Evolutionary conservation across 2,329 filamentous ascomycete species (phyloP).

Genomic region (Nothophoma quercina): DNA sequence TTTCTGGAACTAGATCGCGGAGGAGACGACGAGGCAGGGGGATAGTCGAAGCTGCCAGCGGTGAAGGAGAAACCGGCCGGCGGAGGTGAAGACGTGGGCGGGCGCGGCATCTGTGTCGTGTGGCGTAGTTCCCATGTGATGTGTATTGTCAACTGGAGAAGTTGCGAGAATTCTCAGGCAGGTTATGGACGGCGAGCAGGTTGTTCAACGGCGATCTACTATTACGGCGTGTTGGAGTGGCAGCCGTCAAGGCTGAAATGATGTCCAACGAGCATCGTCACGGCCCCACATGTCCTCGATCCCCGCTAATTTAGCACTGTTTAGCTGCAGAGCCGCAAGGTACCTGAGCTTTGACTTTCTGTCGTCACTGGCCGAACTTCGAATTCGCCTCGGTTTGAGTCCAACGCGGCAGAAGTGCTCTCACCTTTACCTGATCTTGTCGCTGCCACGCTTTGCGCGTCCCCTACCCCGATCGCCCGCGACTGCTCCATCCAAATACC

Average conservation of each 20-base stretch:
- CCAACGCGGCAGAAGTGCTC: background rate
- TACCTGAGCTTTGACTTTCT: conserved; percentile 7
- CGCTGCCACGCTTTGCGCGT: background rate
- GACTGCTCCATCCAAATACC: background rate
- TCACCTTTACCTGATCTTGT: conserved; percentile 4
- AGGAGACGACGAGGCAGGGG: conserved; percentile 50
- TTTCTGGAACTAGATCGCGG: conserved; percentile 17
- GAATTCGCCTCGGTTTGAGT: conserved; percentile 5
- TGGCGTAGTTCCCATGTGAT: conserved; percentile 23
- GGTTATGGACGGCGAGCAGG: background rate
- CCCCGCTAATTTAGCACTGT: no score
- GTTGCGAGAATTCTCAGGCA: background rate
- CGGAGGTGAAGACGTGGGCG: conserved; percentile 38
- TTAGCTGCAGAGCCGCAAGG: conserved; percentile 26
- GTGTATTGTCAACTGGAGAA: background rate
- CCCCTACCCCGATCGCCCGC: background rate
- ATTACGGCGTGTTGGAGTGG: background rate
- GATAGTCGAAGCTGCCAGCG: conserved; percentile 55
- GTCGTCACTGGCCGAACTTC: conserved; percentile 15
- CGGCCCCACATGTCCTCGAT: conserved; percentile 8
- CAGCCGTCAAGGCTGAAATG: conserved; percentile 1
- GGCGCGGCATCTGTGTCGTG: conserved; percentile 44
- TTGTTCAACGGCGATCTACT: background rate
- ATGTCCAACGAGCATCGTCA: conserved; percentile 1
- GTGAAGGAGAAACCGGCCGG: conserved; percentile 42